phyloP scores from a whole-genome alignment of 1,139 yeast species.

The Geotrichum australiense region DNA sequence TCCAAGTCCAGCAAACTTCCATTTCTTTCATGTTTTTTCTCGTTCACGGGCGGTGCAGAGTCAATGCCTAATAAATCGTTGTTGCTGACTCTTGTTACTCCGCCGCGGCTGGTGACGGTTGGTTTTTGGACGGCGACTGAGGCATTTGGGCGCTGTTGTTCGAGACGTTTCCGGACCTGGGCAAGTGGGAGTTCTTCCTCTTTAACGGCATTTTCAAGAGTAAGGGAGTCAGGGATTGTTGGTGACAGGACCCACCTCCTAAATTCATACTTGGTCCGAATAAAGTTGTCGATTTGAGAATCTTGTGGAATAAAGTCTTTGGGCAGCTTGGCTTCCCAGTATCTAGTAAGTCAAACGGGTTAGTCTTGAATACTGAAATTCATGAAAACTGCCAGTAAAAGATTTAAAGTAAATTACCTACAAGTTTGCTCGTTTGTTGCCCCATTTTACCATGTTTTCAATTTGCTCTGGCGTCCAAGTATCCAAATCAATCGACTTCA shows the following conservation, averaged over 20 bases:
- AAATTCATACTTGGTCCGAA: constrained; percentile 82
- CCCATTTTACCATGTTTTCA: constrained; percentile 77
- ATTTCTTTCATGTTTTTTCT: too few species aligned
- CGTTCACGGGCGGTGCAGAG: too few species aligned
- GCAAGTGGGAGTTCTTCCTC: constrained; percentile 22
- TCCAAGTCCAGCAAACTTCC: too few species aligned
- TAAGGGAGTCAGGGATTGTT: constrained; percentile 53
- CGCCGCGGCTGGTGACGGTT: constrained; percentile 22
- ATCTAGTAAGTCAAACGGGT: constrained; percentile 20
- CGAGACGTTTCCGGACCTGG: constrained; percentile 24
- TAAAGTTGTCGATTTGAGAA: constrained; percentile 79
- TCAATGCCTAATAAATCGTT: too few species aligned
- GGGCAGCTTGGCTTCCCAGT: constrained; percentile 80
- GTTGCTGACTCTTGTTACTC: too few species aligned
- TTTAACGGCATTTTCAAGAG: constrained; percentile 27
- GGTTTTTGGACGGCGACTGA: constrained; percentile 4
- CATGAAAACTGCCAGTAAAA: background rate
- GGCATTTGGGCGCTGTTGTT: constrained; percentile 1
- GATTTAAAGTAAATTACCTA: constrained; percentile 26
- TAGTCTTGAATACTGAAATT: background rate
- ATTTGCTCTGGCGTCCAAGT: constrained; percentile 96
- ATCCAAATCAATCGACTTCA: constrained; percentile 76
- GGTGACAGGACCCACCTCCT: constrained; percentile 69
- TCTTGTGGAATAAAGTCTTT: constrained; percentile 70
- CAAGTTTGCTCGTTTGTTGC: constrained; percentile 67